Evolutionary conservation across 169 alveolate species (phyloP).

Genomic region (Plasmodium gaboni): DNA sequence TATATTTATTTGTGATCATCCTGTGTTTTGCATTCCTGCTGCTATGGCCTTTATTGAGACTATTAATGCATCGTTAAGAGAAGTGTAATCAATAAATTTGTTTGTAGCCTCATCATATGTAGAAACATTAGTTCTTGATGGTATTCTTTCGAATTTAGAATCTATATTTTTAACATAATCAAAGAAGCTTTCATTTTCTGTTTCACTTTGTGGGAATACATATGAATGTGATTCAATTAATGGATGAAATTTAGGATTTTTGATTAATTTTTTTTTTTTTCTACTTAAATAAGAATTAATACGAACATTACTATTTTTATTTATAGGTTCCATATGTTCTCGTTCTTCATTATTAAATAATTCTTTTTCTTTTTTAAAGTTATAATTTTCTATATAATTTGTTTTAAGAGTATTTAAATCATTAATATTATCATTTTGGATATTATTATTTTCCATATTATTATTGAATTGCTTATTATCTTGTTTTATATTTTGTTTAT

Average conservation of each 20-base stretch:
- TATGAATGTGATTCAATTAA: slow-evolving; percentile 27
- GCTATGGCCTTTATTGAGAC: slow-evolving; percentile 78
- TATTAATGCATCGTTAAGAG: slow-evolving; percentile 74
- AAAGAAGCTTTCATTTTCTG: slow-evolving; percentile 20
- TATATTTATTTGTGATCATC: slow-evolving; percentile 20
- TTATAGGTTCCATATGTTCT: neutral
- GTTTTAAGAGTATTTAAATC: no score
- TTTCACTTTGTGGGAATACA: slow-evolving; percentile 32
- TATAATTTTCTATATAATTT: neutral
- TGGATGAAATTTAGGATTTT: slow-evolving; percentile 67
- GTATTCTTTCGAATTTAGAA: neutral
- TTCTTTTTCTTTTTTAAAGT: neutral
- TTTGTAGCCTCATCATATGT: slow-evolving; percentile 30
- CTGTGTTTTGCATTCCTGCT: slow-evolving; percentile 81
- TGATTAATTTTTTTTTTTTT: slow-evolving; percentile 63
- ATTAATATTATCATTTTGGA: neutral
- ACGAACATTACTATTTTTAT: neutral
- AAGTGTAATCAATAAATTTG: slow-evolving; percentile 58
- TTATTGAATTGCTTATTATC: neutral
- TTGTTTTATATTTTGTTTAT: neutral
- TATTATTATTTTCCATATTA: neutral
- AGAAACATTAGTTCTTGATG: slow-evolving; percentile 13
- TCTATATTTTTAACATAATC: slow-evolving; percentile 16
- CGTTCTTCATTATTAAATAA: neutral
- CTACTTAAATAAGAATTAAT: slow-evolving; percentile 47